Evolutionary conservation across 108 stramenopile species (phyloP).

Genomic region (Cyclotella sp.): DNA sequence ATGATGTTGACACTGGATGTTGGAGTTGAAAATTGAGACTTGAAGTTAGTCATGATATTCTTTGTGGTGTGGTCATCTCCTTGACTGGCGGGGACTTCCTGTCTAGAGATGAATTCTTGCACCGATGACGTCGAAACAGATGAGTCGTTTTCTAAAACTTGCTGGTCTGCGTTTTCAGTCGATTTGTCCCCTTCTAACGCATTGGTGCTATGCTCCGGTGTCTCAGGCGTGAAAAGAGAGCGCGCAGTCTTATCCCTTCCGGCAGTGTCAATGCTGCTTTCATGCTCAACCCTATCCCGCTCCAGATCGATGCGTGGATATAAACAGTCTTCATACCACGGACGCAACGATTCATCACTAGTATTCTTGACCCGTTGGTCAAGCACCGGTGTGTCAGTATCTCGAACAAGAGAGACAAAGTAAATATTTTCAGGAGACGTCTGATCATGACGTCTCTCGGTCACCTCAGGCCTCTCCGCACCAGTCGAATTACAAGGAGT

Average conservation of each 20-base stretch:
- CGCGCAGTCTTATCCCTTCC: neutral
- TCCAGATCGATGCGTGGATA: slow-evolving; percentile 23
- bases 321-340: slow-evolving; percentile 44
- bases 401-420: neutral
- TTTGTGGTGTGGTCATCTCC: neutral
- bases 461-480: too few relatives aligned
- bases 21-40: slow-evolving; percentile 10
- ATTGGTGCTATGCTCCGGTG: neutral
- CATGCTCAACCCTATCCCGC: neutral
- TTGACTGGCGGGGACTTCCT: too few relatives aligned
- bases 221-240: slow-evolving; percentile 3
- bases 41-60: neutral
- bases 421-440: too few relatives aligned
- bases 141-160: too few relatives aligned
- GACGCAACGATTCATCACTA: slow-evolving; percentile 18
- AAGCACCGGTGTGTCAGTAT: too few relatives aligned
- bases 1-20: slow-evolving; percentile 19
- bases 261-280: neutral
- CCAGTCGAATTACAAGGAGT: too few relatives aligned
- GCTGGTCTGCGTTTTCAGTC: neutral
- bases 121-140: too few relatives aligned
- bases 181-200: neutral
- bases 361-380: neutral
- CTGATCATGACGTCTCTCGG: too few relatives aligned
- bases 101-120: too few relatives aligned